Percentiles rank a stretch among this genome's conserved stretches.
phyloP scores from a whole-genome alignment of 352 stramenopile species.

The Globisporangium spiculum region DNA sequence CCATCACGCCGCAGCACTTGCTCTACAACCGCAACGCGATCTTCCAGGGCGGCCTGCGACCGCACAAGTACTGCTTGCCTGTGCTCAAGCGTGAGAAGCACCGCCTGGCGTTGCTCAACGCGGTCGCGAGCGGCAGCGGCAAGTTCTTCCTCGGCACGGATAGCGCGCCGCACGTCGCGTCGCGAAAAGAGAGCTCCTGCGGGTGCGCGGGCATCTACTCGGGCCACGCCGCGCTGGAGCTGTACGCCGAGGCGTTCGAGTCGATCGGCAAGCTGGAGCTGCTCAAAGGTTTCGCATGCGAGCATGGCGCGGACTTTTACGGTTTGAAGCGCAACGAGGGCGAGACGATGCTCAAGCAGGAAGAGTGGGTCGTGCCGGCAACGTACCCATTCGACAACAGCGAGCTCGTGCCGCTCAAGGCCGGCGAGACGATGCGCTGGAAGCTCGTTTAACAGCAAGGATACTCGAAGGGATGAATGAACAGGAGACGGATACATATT shows the following conservation, averaged over 20 bases:
- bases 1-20: conserved; percentile 99
- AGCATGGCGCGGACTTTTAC: conserved; percentile 97
- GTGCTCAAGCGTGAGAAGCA: conserved; percentile 97
- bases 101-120: conserved; percentile 88
- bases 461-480: not conserved
- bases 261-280: conserved; percentile 89
- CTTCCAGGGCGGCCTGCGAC: conserved; percentile 92
- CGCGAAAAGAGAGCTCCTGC: conserved; percentile 90
- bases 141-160: conserved; percentile 99
- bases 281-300: conserved; percentile 93
- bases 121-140: conserved; percentile 86
- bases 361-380: conserved; percentile 89
- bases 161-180: conserved; percentile 93
- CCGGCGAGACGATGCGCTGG: conserved; percentile 92
- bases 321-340: conserved; percentile 89
- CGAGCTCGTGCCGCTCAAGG: conserved; percentile 90
- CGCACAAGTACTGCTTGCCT: conserved; percentile 99
- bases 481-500: not conserved
- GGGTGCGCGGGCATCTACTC: conserved; percentile 97
- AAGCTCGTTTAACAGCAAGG: conserved; percentile 43
- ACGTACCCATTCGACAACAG: conserved; percentile 90
- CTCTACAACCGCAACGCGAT: conserved; percentile 98
- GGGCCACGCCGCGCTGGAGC: conserved; percentile 93
- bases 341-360: conserved; percentile 85
- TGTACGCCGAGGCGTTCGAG: conserved; percentile 98